Evolutionary conservation across 106 monocot species (phyloP).

Genomic region (Vanilla planifolia): DNA sequence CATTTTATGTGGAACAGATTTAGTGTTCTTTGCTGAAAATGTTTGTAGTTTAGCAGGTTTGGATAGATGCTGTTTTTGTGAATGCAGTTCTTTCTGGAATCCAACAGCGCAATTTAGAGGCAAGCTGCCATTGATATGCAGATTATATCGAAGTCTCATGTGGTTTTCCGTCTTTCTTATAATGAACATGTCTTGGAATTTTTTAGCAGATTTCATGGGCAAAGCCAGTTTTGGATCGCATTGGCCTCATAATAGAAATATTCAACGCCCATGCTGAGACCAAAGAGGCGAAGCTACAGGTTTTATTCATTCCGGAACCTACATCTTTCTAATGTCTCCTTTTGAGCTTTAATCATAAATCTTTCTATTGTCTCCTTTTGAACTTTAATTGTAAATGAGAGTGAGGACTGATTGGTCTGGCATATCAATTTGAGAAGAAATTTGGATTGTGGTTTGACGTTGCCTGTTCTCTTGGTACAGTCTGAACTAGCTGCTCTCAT

Average conservation of each 20-base stretch:
- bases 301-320: constrained; percentile 8
- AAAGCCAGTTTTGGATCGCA: constrained; percentile 90
- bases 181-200: neutral
- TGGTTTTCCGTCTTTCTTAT: neutral
- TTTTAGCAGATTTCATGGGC: constrained; percentile 58
- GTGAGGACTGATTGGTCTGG: no score
- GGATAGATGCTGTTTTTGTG: constrained; percentile 81
- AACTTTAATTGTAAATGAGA: no score
- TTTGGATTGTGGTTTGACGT: no score
- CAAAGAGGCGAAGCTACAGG: constrained; percentile 99
- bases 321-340: neutral
- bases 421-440: no score
- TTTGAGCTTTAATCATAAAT: neutral
- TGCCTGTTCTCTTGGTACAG: constrained; percentile 24
- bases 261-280: constrained; percentile 99
- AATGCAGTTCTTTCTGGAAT: constrained; percentile 92
- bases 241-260: constrained; percentile 93
- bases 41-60: constrained; percentile 32
- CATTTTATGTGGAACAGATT: constrained; percentile 2
- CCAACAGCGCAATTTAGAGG: constrained; percentile 97
- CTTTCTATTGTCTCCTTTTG: no score
- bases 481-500: constrained; percentile 94
- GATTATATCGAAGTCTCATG: neutral
- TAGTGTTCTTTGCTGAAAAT: neutral
- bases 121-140: constrained; percentile 12